Evolutionary conservation across 2,329 filamentous ascomycete genomes (phyloP), one percentile per base, ranked within the genome.

Genomic region (Microdochium trichocladiopsis): DNA sequence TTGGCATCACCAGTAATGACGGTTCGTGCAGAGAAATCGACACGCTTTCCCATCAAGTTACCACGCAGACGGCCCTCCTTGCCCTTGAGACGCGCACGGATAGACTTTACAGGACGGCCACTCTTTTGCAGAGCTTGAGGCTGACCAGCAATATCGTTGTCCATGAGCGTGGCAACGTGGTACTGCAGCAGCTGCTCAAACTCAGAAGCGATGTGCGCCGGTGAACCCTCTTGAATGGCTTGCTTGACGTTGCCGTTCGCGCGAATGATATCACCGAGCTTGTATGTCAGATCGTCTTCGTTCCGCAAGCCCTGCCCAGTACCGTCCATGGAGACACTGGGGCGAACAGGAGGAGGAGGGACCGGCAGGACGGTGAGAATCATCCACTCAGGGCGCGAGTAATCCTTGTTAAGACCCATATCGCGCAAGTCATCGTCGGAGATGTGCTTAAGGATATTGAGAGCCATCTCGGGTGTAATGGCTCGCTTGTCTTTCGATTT

Each of bases 1-100:
- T 97, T 99, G 54, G 94, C 94, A 66, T 99, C 94, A 74, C 94
- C 94, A 50, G 95, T 99, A 69, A 99, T 99, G 75, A 99, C 94
- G 28, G 95, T 99, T 86, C 94, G 94, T 36, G 95, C 95, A 1
- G 95, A 99, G 66, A 99, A 99, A 68, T 99, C 94, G 55, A 99
- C 94, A 83, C 92, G 91, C 74, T 99, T 99, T 58, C 94, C 94
- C 95, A 99, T 99, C 78, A 99, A 77, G 72, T 99, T 99, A 67
- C 95, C 94, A 75, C 94, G 87, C 23, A 99, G 83, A 78, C 94
- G 91, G 61, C 94, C 94, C 68, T 99, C 94, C 74, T 99, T 99
- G 57, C 95, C 95, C 84, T 99, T 99, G 68, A 99, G 79, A 72
- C 94, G 92, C 55, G 91, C 91, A 62, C 95, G 89, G 59, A 99